Base-by-base conservation (phyloP, 2,329 filamentous ascomycete species). In the Tolypocladium ophioglossoides region DNA sequence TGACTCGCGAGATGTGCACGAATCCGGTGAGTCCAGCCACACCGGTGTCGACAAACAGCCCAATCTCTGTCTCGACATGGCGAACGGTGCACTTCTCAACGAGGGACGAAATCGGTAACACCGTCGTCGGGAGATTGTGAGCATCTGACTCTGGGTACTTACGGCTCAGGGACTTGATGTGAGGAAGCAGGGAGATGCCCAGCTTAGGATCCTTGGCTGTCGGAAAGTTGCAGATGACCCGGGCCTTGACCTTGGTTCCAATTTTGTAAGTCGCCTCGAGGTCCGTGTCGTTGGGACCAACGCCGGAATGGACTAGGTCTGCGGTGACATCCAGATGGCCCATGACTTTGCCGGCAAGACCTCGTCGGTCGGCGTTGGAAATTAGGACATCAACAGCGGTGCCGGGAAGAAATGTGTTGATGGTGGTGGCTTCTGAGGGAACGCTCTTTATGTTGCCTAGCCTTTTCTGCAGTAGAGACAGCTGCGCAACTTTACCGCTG, bases 1-100 rank as follows among this genome's bases (percentile, higher is more conserved):
- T 87, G 57, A 99, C 81, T 59, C 89, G 83, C 1, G 94, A 99
- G 59, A 99, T 95, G 69, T 99, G 94, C 24, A 95, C 91, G 64
- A 96, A 99, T 11, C 89, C 89, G n/a, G 82, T 76, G 3, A 92
- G 75, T 34, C 84, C 89, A 4, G 69, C 58, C 18, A 72, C 59
- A 2, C 84, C 85, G 40, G 91, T 72, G 60, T 87, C 82, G 9
- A 91, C 78, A 63, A 95, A 96, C 2, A 96, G 76, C 52, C 94
- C 95, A 56, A 92, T 81, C 3, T 85, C 84, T 6, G 84, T 76
- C 60, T 95, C 87, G 3, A 96, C 89, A 60, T 87, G 87, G 52
- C 84, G 80, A 9, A 99, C 84, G 39, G 83, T 90, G 54, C 88
- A 89, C 60, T 86, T 80, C 49, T 92, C 85, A 30, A 96, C 74